These are phyloP conservation scores for Cryptomeria japonica DNA, from an alignment of 75 land plant species.

Conservation along the genomic window DNA sequence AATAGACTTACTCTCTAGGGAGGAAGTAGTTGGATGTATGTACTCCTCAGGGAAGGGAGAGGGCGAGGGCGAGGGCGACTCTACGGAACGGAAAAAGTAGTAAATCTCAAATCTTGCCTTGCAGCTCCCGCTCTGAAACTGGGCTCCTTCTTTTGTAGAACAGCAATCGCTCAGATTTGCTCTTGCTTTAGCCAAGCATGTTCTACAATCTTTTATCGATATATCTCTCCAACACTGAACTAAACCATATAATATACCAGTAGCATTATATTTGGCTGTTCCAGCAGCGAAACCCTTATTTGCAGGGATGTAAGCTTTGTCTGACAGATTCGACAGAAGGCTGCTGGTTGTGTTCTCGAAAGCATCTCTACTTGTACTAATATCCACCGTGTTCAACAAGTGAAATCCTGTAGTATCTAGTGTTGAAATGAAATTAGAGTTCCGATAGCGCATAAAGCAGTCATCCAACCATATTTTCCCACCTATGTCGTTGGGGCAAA, in stretches of 20 bases:
- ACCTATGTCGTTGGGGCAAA: neutral
- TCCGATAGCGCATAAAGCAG: slow-evolving; percentile 16
- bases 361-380: neutral
- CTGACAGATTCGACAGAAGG: too few relatives aligned
- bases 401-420: neutral
- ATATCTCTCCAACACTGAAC: too few relatives aligned
- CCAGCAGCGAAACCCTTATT: too few relatives aligned
- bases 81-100: neutral
- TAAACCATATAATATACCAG: too few relatives aligned
- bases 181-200: neutral
- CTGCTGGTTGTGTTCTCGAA: too few relatives aligned
- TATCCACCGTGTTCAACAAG: neutral
- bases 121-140: neutral
- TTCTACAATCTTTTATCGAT: too few relatives aligned
- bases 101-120: neutral
- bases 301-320: too few relatives aligned
- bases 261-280: too few relatives aligned
- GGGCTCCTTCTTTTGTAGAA: neutral
- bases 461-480: neutral
- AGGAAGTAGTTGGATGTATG: neutral
- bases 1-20: neutral
- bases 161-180: neutral
- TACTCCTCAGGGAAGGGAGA: neutral
- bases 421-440: neutral
- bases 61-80: neutral